Evolutionary conservation across 805 yeast genomes (phyloP).

Genomic region (Barnettozyma populi): DNA sequence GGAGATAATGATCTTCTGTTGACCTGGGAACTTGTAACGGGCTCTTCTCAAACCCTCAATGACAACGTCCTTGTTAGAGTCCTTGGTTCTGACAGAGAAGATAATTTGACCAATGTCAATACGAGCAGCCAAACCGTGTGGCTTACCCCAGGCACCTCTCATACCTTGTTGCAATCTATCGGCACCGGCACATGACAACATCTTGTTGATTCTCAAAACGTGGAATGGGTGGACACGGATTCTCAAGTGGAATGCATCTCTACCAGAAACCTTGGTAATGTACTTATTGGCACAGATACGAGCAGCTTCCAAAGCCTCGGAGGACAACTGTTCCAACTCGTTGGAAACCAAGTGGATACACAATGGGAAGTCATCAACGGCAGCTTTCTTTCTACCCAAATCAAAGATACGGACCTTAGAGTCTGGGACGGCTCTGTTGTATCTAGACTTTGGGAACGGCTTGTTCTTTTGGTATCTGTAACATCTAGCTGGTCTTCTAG

Average conservation of each 20-base stretch:
- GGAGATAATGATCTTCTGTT: slow-evolving; percentile 97
- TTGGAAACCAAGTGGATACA: slow-evolving; percentile 99
- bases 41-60: slow-evolving; percentile 99
- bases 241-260: slow-evolving; percentile 99
- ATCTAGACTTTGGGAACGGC: slow-evolving; percentile 99
- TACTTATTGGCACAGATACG: slow-evolving; percentile 99
- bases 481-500: slow-evolving; percentile 99
- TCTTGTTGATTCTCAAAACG: slow-evolving; percentile 99
- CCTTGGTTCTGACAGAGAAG: slow-evolving; percentile 98
- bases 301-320: slow-evolving; percentile 99
- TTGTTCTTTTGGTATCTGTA: slow-evolving; percentile 99
- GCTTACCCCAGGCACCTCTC: slow-evolving; percentile 99
- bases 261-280: slow-evolving; percentile 95
- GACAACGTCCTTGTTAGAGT: slow-evolving; percentile 94
- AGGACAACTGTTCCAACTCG: slow-evolving; percentile 98
- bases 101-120: slow-evolving; percentile 98
- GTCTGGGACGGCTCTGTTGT: slow-evolving; percentile 99
- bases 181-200: slow-evolving; percentile 99
- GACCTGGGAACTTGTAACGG: slow-evolving; percentile 99
- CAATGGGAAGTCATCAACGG: slow-evolving; percentile 96
- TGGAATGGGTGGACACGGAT: slow-evolving; percentile 99
- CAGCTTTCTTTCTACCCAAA: slow-evolving; percentile 99
- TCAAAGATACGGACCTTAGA: slow-evolving; percentile 98
- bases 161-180: slow-evolving; percentile 99
- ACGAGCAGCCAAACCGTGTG: slow-evolving; percentile 99